phyloP scores from a whole-genome alignment of 352 stramenopile genomes.

The Phytophthora tentaculata region DNA sequence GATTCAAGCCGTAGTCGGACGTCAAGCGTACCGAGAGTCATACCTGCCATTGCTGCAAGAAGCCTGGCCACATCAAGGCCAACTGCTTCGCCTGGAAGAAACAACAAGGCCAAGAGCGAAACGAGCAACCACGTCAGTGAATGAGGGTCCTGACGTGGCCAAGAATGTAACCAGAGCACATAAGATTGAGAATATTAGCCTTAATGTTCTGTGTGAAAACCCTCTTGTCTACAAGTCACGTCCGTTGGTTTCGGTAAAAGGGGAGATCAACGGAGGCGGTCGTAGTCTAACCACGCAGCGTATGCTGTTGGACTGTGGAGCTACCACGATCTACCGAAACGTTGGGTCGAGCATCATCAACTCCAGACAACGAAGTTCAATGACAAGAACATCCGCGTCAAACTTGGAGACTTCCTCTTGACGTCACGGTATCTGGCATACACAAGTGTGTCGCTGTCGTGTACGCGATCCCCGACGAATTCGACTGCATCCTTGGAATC shows the following conservation, averaged over 20 bases:
- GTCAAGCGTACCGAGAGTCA: neutral
- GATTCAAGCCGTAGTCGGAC: neutral
- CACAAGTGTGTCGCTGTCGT: neutral
- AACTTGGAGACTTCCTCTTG: neutral
- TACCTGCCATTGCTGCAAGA: neutral
- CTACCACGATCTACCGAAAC: neutral
- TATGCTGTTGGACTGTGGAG: neutral
- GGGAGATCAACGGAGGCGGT: neutral
- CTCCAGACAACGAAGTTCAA: neutral
- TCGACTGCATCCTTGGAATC: slow-evolving; percentile 19
- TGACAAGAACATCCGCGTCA: neutral
- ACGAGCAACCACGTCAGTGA: neutral
- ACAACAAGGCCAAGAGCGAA: neutral
- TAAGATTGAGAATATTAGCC: slow-evolving; percentile 13
- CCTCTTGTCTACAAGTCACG: slow-evolving; percentile 16
- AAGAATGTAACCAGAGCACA: neutral
- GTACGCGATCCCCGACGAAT: neutral
- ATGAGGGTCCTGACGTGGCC: neutral
- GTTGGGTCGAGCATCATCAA: neutral
- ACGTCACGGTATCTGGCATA: neutral
- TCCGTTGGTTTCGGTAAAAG: slow-evolving; percentile 1
- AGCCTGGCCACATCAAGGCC: neutral
- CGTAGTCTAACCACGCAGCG: neutral
- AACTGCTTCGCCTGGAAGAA: neutral
- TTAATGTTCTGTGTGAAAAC: slow-evolving; percentile 22